Base-by-base conservation (phyloP, 2,329 filamentous ascomycete species). In the Fusarium sublunatum region DNA sequence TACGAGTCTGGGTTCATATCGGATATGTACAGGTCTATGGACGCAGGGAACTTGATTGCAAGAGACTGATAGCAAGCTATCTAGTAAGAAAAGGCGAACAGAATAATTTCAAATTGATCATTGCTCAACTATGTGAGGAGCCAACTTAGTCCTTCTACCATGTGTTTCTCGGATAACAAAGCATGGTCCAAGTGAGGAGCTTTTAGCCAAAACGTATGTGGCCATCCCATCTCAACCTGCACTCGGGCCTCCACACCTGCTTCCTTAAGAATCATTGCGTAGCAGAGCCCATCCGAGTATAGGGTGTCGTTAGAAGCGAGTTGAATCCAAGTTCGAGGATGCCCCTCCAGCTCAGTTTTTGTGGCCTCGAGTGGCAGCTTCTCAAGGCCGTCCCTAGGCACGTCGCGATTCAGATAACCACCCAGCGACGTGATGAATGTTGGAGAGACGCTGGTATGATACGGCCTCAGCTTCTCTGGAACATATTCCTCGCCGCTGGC, bases 181-280 rank as follows among this genome's bases (percentile, higher is more conserved):
- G 81, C 77, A 63, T 74, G 71, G 11, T 75, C 67, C 65, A 82
- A 64, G 53, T 76, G 70, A 31, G 79, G 81, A 19, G 77, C 67
- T 77, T 70, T 79, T 54, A 84, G 67, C 82, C 82, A 84, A 65
- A 82, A 84, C 7, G 82, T 84, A 72, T 84, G 82, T 15, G 82
- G 81, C 75, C 77, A 83, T 8, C 81, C 81, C 50, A 67, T 58
- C 26, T 82, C 74, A 3, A 83, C 74, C 61, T 80, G 76, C 7
- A 81, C 66, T 53, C 68, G 74, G 0, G 82, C 77, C 11, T 78
- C 74, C 1, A 77, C 74, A 10, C 77, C 78, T 5, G 73, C 75
- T 11, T 74, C 69, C 36, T 69, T 72, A 55, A 84, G 67, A 4
- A 74, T 68, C 67, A 78, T 77, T 5, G 78, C 81, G 65, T 83